phyloP scores from a whole-genome alignment of 2,329 filamentous ascomycete species.

The Trichophaea hybrida region DNA sequence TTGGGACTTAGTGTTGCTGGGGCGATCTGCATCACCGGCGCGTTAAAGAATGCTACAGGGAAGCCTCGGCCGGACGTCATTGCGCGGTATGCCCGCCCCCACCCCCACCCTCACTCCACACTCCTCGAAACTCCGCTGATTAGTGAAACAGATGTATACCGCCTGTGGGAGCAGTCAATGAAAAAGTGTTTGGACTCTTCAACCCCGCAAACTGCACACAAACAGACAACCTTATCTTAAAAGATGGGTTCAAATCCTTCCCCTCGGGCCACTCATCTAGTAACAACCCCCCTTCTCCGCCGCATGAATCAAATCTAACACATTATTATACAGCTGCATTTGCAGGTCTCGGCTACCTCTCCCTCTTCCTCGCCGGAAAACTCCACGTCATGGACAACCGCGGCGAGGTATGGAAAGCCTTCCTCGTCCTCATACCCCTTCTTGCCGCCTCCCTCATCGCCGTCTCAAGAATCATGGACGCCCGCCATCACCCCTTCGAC shows the following conservation, averaged over 20 bases:
- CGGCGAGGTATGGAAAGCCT: conserved; percentile 46
- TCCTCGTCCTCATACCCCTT: conserved; percentile 40
- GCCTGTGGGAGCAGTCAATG: conserved; percentile 30
- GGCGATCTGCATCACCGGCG: conserved; percentile 45
- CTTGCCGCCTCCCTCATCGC: conserved; percentile 43
- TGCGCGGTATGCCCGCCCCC: conserved; percentile 25
- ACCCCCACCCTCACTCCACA: neutral
- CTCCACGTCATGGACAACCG: conserved; percentile 45
- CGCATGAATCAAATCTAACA: neutral
- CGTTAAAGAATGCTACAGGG: conserved; percentile 44
- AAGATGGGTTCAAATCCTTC: conserved; percentile 46
- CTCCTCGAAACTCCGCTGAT: neutral
- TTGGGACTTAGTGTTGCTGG: conserved; percentile 40
- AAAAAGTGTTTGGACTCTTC: conserved; percentile 32
- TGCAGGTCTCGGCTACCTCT: conserved; percentile 45
- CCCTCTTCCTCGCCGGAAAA: conserved; percentile 45
- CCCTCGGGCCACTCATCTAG: conserved; percentile 44
- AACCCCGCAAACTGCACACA: conserved; percentile 38
- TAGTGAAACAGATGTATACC: conserved; percentile 36
- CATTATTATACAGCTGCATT: conserved; percentile 36
- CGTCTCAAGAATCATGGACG: conserved; percentile 47
- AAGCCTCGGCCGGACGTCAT: conserved; percentile 48
- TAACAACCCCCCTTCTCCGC: conserved; percentile 27
- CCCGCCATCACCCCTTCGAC: conserved; percentile 47
- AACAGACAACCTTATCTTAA: conserved; percentile 37